These are phyloP conservation scores for Onygena corvina DNA, from an alignment of 2,329 filamentous ascomycete genomes.

Conservation along the genomic window DNA sequence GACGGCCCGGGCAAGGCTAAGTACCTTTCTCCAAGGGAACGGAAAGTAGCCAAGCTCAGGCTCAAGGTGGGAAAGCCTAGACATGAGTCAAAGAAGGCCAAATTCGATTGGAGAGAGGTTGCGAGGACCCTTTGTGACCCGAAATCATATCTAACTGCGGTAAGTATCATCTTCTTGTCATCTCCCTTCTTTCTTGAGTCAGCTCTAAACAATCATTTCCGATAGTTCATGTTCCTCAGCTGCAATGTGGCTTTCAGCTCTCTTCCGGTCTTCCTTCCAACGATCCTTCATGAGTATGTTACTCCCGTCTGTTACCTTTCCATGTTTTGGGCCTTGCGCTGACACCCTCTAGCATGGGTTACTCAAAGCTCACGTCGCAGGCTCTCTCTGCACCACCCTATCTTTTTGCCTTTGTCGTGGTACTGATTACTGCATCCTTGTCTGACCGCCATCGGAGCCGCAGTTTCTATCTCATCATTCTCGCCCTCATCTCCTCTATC, in stretches of 20 bases:
- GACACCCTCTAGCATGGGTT: conserved; percentile 48
- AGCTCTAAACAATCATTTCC: not conserved
- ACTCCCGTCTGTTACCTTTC: not conserved
- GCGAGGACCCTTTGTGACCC: conserved; percentile 51
- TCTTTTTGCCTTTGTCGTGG: conserved; percentile 58
- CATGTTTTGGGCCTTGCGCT: conserved; percentile 16
- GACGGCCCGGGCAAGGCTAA: conserved; percentile 57
- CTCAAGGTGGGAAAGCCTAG: conserved; percentile 38
- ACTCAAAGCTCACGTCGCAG: conserved; percentile 55
- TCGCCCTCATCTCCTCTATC: conserved; percentile 58
- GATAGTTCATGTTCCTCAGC: conserved; percentile 63
- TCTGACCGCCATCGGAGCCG: conserved; percentile 57
- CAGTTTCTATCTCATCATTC: conserved; percentile 53
- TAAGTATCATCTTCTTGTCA: conserved; percentile 22
- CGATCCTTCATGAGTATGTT: conserved; percentile 52
- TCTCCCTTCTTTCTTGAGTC: not conserved
- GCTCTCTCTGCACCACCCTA: conserved; percentile 73
- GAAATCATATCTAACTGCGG: conserved; percentile 60
- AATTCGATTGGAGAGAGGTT: conserved; percentile 46
- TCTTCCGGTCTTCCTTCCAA: conserved; percentile 76
- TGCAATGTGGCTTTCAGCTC: conserved; percentile 81
- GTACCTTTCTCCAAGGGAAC: conserved; percentile 52
- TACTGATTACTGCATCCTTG: conserved; percentile 58
- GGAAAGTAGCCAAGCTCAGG: conserved; percentile 58
- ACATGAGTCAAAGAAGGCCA: conserved; percentile 23